Conservation (phyloP, 208 protist genomes). For the Trypanosoma platydactyli region DNA sequence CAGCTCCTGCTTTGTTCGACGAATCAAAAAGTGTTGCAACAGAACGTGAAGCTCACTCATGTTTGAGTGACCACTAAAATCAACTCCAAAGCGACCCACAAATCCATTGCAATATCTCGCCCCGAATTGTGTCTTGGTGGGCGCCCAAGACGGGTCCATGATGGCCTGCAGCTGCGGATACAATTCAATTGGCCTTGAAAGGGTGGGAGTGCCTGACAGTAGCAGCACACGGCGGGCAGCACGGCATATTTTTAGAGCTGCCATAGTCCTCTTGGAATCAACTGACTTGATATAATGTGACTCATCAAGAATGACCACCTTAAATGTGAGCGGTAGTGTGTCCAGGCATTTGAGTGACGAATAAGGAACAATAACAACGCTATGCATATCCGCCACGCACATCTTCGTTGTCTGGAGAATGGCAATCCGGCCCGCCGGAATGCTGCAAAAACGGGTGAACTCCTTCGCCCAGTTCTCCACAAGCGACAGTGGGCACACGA, state of each 20-base stretch:
- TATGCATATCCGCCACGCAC: conserved; percentile 39
- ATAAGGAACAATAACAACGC: conserved; percentile 84
- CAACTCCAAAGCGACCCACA: conserved; percentile 70
- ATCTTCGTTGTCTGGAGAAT: conserved; percentile 64
- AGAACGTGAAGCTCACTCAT: conserved; percentile 92
- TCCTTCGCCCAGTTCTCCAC: conserved; percentile 93
- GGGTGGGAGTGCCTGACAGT: conserved; percentile 92
- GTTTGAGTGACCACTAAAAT: conserved; percentile 78
- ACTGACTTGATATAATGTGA: conserved; percentile 94
- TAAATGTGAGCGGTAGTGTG: conserved; percentile 45
- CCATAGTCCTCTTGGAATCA: conserved; percentile 76
- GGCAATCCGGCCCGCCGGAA: conserved; percentile 74
- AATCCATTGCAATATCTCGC: conserved; percentile 94
- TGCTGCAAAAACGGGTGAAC: conserved; percentile 80
- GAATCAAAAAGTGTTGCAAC: conserved; percentile 90
- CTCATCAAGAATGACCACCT: conserved; percentile 94
- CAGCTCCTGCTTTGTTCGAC: conserved; percentile 92
- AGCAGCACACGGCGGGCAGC: conserved; percentile 79
- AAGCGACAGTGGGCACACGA: conserved; percentile 92
- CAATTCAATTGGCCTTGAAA: conserved; percentile 94
- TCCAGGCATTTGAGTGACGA: conserved; percentile 75
- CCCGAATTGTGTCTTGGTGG: conserved; percentile 80
- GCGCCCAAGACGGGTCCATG: conserved; percentile 40
- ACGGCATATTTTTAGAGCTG: conserved; percentile 80
- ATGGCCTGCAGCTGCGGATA: conserved; percentile 93